Conservation (phyloP, 257 asterid genomes). For the Capsicum pubescens region DNA sequence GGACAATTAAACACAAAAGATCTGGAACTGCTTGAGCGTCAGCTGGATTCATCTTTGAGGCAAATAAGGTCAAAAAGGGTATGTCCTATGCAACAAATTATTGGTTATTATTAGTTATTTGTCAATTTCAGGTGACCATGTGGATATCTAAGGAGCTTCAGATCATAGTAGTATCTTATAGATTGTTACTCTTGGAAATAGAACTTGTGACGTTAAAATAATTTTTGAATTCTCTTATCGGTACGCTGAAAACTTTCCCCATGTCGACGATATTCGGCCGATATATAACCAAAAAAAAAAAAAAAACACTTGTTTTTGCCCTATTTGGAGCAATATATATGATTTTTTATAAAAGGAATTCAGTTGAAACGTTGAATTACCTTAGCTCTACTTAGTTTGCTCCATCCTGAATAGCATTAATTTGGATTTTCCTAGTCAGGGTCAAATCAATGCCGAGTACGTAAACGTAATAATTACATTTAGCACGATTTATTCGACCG, state of each 20-base stretch:
- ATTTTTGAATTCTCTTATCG: neutral
- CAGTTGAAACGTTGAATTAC: too few species aligned
- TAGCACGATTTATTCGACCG: too few species aligned
- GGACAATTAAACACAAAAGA: slow-evolving; percentile 89
- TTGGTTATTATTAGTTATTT: neutral
- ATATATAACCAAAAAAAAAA: neutral
- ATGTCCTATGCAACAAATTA: neutral
- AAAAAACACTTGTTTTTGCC: neutral
- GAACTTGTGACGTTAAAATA: neutral
- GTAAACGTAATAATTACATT: too few species aligned
- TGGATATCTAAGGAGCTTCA: neutral
- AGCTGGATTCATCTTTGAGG: slow-evolving; percentile 89
- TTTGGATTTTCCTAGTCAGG: neutral
- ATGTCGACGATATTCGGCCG: neutral
- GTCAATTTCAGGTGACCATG: neutral
- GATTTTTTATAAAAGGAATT: neutral
- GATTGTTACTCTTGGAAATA: neutral
- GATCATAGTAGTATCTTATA: neutral
- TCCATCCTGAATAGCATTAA: neutral
- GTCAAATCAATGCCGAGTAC: neutral
- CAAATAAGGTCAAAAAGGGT: slow-evolving; percentile 95
- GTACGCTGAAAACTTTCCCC: neutral
- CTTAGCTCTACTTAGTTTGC: too few species aligned
- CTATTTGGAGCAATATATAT: neutral
- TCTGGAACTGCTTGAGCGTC: slow-evolving; percentile 89